Evolutionary conservation across 176 grass and related monocot genomes (phyloP), one percentile per base, ranked within the genome.

Genomic region (Hsuehochloa calcarea): DNA sequence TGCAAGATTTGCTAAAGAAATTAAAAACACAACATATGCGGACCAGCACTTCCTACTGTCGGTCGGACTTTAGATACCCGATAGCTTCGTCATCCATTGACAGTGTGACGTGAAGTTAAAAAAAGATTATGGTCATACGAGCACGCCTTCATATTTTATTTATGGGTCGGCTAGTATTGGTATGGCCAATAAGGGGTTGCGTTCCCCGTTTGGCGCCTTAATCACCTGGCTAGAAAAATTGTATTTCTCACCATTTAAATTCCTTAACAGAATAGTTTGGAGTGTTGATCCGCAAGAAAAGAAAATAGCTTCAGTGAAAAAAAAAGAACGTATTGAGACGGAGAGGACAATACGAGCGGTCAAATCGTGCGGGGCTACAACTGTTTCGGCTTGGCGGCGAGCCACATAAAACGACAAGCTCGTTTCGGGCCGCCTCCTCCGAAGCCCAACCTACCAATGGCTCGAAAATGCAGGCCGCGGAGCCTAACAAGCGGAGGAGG

Each of bases 381-480:
- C 58, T 4, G 20, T 10, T 44, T 15, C 51, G 23, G 77, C 35
- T 70, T 65, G 6, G 27, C 17, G 1, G 10, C 15, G 20, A 39
- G 0, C 8, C 40, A 3, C 5, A 16, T 16, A 47, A 34, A 61
- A 10, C 13, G 6, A 65, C 72, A 2, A 63, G 63, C 29, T 27
- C 39, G 9, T 44, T 20, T 52, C 60, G 60, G 70, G 37, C 85
- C 61, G 61, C 26, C n/a, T 44, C 67, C 3, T 27, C 45, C 13
- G 27, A 8, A 29, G 14, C 14, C 19, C 68, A 34, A 37, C 58
- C 79, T 66, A 37, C 58, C 79, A 66, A 90, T 86, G 84, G 38
- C 73, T 78, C 64, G 22, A 63, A 74, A 26, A 51, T 85, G 60
- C 29, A 23, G 23, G 23, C 26, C 43, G 70, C 69, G 51, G 50